phyloP scores from a whole-genome alignment of 2,329 filamentous ascomycete species.

The Pseudocercospora cruenta region DNA sequence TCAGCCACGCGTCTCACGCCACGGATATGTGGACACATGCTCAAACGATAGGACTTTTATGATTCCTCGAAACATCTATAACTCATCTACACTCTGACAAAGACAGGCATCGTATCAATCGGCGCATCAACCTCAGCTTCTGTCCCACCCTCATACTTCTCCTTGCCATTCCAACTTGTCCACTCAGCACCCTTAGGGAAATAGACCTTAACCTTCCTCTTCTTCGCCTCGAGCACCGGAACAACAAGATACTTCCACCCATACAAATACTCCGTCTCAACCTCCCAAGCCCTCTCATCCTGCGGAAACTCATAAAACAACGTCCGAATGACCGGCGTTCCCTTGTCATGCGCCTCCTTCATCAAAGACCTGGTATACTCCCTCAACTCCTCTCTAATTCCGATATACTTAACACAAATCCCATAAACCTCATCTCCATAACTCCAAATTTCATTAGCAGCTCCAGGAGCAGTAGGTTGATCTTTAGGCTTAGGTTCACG shows the following conservation, averaged over 20 bases:
- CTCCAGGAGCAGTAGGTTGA: conserved; percentile 49
- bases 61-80: not conserved
- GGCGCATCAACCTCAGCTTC: conserved; percentile 25
- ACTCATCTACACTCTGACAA: conserved; percentile 15
- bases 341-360: conserved; percentile 62
- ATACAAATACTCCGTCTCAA: conserved; percentile 68
- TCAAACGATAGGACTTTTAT: not conserved
- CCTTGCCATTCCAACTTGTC: conserved; percentile 45
- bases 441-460: conserved; percentile 67
- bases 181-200: conserved; percentile 55
- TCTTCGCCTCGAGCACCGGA: conserved; percentile 58
- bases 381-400: conserved; percentile 60
- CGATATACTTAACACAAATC: conserved; percentile 64
- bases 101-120: conserved; percentile 30
- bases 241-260: conserved; percentile 62
- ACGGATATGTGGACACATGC: no score
- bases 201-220: conserved; percentile 54
- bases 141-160: conserved; percentile 29
- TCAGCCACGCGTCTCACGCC: no score
- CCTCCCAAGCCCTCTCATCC: conserved; percentile 58
- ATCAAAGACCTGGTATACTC: conserved; percentile 63
- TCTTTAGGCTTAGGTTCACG: conserved; percentile 56
- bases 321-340: conserved; percentile 64
- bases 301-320: conserved; percentile 67
- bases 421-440: conserved; percentile 64